Conservation (phyloP, 73 alveolate genomes). For the Paramecium primaurelia region DNA sequence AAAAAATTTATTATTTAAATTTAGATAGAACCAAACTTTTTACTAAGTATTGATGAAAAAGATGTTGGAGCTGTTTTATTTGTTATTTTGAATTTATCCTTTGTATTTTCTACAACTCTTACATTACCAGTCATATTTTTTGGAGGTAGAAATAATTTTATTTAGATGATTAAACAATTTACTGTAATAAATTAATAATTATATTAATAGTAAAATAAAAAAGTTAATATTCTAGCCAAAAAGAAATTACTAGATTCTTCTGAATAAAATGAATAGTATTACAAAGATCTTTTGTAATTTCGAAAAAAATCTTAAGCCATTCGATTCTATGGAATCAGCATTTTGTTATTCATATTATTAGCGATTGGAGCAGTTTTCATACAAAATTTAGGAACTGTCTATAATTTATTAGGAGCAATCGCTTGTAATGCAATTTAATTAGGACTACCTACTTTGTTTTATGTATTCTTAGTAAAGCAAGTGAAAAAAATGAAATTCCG, state of each 20-base stretch:
- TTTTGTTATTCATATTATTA: neutral
- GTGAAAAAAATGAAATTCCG: neutral
- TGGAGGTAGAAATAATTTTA: conserved; percentile 33
- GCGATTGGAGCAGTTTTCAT: neutral
- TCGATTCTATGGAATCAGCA: conserved; percentile 16
- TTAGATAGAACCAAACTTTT: conserved; percentile 6
- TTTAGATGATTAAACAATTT: neutral
- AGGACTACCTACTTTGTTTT: neutral
- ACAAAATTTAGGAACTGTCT: neutral
- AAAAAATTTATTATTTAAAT: neutral
- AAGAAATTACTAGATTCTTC: neutral
- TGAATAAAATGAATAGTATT: neutral
- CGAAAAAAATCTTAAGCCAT: neutral
- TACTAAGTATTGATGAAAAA: neutral
- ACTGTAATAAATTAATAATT: neutral
- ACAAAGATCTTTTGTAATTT: neutral
- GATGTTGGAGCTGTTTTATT: neutral
- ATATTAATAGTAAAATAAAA: neutral
- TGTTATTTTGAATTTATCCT: neutral
- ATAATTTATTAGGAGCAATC: neutral
- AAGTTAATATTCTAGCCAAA: neutral
- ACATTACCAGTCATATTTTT: conserved; percentile 26
- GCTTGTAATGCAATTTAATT: neutral
- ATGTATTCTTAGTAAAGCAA: neutral
- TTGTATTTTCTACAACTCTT: conserved; percentile 17